Base-by-base conservation (phyloP, 768 basidiomycete genomes). In the Boletus rubroflammeus region DNA sequence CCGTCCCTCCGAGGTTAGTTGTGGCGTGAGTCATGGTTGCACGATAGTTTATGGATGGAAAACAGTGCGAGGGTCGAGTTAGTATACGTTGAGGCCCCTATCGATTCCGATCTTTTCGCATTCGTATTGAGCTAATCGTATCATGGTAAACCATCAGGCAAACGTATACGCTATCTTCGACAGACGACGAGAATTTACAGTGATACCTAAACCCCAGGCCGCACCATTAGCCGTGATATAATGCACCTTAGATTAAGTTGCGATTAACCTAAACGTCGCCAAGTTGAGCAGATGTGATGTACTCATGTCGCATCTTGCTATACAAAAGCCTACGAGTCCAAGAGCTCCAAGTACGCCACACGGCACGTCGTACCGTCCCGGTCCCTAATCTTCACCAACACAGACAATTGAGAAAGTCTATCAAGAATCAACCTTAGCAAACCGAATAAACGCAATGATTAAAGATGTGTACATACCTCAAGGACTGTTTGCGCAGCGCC, bases 311-410 rank as follows among this genome's bases (percentile, higher is more conserved):
- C 40, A 15, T 31, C 26, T 36, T 19, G 13, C 47, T 35, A 9
- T 11, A 5, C 7, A 26, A 29, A 40, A 9, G 17, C 25, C 61
- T 55, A 74, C 13, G 56, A 54, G 13, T 67, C 64, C 41, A 78
- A 48, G 8, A 75, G 53, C 19, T 78, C 73, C 28, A 85, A 46
- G 46, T 69, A 65, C 3, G 84, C 86, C 23, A 72, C 72, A 26
- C 83, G 78, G 56, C 78, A 86, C 29, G 76, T 73, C 11, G 77
- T 77, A 14, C 80, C 76, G 52, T 83, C 76, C 17, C 78, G 73
- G 49, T 89, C 79, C 26, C 88, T 81, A n/a, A 88, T 72, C 66
- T 85, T 87, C 14, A 86, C 83, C 3, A 87, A 55, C 25, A 79
- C 70, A 2, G 68, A 64, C 4, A 63, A 57, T n/a, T 65, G 66